Base-by-base conservation (phyloP, 768 basidiomycete species). In the Guyanaporus albipodus region DNA sequence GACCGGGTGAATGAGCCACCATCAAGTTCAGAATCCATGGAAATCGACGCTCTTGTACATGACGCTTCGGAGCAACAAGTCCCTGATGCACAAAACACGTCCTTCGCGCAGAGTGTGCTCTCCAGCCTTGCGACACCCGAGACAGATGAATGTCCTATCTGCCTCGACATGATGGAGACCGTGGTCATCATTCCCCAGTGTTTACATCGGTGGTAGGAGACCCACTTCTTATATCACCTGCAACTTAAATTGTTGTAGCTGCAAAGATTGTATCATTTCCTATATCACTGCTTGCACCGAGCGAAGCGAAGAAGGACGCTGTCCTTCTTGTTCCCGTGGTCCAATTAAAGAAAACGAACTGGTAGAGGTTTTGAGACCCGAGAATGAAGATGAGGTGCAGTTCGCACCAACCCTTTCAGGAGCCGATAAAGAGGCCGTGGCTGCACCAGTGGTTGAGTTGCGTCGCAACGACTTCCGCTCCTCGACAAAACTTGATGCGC, bases 401-500 rank as follows among this genome's bases (percentile, higher is more conserved):
- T 6, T 23, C 1, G 24, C 12, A 2, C 35, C 45, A 8, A 17
- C 27, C 29, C 23, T 12, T 41, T 42, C 45, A 23, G 53, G 34
- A 44, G 61, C 43, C 6, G 55, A 49, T 9, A 27, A 52, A 5
- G 51, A 55, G 43, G 60, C 15, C 59, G 40, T 59, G 42, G 61
- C 12, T 60, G 56, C 68, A 29, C 68, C 77, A 11, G 68, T 64
- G 14, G 71, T 91, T 22, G 68, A 78, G 12, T 67, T 94, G 36
- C 74, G 87, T 10, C 79, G 82, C 54, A 91, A 91, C 53, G 82
- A 94, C 66, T 91, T 96, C 66, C 77, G 80, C 31, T 87, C 90
- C 4, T 93, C 90, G 8, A 96, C 94, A 1, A 98, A 98, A 66
- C 72, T 98, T 4, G 79, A 92, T 44, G 93, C 93, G 1, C 69